Evolutionary conservation across 805 yeast genomes (phyloP).

Genomic region (Spathaspora boniae): DNA sequence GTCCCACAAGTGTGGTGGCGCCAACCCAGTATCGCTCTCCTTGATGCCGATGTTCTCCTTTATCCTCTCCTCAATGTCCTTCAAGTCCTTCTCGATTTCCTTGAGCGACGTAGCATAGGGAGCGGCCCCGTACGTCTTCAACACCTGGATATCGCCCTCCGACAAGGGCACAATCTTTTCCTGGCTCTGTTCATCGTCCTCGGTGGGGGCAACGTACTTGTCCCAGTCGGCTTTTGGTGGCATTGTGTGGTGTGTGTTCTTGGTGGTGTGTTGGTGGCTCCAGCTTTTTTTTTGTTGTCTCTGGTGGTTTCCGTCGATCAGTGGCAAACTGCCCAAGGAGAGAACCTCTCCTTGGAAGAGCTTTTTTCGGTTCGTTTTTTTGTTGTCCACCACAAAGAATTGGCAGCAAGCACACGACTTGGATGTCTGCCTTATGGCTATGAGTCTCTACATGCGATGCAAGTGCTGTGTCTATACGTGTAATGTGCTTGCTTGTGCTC

Average conservation of each 20-base stretch:
- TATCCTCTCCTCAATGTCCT: constrained; percentile 77
- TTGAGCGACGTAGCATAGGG: constrained; percentile 86
- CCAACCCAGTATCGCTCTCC: constrained; percentile 96
- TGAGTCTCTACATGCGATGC: background rate
- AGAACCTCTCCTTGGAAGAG: too few species aligned
- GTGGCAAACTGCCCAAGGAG: too few species aligned
- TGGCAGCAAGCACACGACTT: constrained; percentile 1
- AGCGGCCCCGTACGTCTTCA: constrained; percentile 96
- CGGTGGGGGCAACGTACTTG: constrained; percentile 86
- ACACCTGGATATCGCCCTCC: constrained; percentile 96
- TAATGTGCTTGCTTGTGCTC: background rate
- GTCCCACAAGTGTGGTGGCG: constrained; percentile 97
- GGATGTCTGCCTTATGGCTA: background rate
- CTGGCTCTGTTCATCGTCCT: constrained; percentile 57
- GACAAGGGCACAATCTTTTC: constrained; percentile 81
- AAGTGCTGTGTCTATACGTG: background rate
- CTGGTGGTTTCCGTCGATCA: background rate
- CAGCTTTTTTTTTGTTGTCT: background rate
- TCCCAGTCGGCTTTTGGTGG: constrained; percentile 99
- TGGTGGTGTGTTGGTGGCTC: constrained; percentile 1
- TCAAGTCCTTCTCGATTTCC: constrained; percentile 80
- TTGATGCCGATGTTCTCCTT: constrained; percentile 92
- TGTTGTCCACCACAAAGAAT: background rate
- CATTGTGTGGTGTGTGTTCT: constrained; percentile 42
- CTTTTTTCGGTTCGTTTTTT: constrained; percentile 1